These are phyloP conservation scores for Articulospora tetracladia DNA, from an alignment of 495 filamentous ascomycete genomes.

Conservation along the genomic window DNA sequence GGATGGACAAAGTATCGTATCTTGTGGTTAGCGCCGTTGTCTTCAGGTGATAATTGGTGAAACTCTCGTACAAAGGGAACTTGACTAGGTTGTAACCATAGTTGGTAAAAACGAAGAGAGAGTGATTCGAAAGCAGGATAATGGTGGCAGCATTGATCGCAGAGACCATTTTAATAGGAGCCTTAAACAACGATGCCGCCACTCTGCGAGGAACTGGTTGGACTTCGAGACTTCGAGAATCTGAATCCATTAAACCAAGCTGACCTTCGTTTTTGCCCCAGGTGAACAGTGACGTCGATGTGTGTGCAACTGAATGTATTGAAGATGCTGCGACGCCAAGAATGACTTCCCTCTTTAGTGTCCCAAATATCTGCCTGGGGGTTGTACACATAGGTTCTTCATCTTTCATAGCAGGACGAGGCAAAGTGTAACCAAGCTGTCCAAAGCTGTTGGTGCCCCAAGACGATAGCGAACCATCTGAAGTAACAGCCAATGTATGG, in stretches of 20 bases:
- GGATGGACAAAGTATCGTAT: conserved; percentile 56
- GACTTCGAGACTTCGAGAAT: conserved; percentile 80
- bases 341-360: conserved; percentile 80
- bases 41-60: conserved; percentile 61
- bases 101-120: conserved; percentile 89
- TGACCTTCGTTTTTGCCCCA: conserved; percentile 97
- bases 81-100: conserved; percentile 86
- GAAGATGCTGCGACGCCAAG: conserved; percentile 85
- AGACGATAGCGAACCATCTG: conserved; percentile 78
- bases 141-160: conserved; percentile 90
- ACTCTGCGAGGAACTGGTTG: conserved; percentile 83
- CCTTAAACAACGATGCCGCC: conserved; percentile 78
- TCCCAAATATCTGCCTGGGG: conserved; percentile 87
- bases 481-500: conserved; percentile 81
- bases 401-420: conserved; percentile 50
- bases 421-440: conserved; percentile 79
- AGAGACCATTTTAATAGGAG: conserved; percentile 70
- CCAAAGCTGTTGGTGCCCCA: conserved; percentile 89
- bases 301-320: conserved; percentile 88
- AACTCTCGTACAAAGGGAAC: conserved; percentile 68
- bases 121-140: conserved; percentile 77
- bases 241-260: conserved; percentile 89
- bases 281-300: conserved; percentile 74
- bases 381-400: conserved; percentile 76
- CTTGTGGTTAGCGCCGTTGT: conserved; percentile 49